Evolutionary conservation across 2,329 filamentous ascomycete species (phyloP), one percentile per base, ranked within the genome.

Genomic region (Helotiales sp.): DNA sequence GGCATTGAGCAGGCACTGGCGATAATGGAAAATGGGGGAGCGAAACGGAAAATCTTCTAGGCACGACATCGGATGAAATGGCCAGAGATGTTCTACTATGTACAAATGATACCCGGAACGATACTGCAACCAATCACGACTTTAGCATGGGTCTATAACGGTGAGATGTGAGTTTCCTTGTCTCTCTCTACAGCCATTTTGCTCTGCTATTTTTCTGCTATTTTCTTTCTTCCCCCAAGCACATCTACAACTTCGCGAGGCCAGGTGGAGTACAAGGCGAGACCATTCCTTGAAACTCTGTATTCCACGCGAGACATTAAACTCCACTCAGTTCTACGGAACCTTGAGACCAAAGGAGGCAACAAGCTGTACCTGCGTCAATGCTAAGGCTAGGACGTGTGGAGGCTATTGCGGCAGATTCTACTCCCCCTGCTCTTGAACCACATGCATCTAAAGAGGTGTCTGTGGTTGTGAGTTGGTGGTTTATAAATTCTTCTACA

Each of bases 261-360:
- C 87, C 84, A 87, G 88, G 88, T 90, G 88, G 87, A 90, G 88
- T 87, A 86, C 87, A 90, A 90, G 88, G 88, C 86, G 87, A 90
- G 88, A 88, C 78, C 82, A 81, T 87, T 90, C 88, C 88, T 90
- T 90, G 87, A 84, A 76, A 83, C 87, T 89, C 86, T 90, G 88
- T 90, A 90, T 90, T 90, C 87, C 86, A 87, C 89, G 88, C 88
- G 88, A 87, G 86, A 90, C 69, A 90, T 84, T 70, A 71, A 78
- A 67, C 74, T 73, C 69, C 34, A 58, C 54, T 64, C 63, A 52
- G 32, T 63, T 28, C 43, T 40, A 20, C 47, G 20, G 30, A 20
- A 26, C 22, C 10, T 50, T n/a, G 37, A 43, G 50, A 50, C 37
- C 47, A 54, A 26, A 54, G 52, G 70, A 69, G 70, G 59, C 61